phyloP scores from a whole-genome alignment of 345 rosid genomes.

The Rhodomyrtus tomentosa region DNA sequence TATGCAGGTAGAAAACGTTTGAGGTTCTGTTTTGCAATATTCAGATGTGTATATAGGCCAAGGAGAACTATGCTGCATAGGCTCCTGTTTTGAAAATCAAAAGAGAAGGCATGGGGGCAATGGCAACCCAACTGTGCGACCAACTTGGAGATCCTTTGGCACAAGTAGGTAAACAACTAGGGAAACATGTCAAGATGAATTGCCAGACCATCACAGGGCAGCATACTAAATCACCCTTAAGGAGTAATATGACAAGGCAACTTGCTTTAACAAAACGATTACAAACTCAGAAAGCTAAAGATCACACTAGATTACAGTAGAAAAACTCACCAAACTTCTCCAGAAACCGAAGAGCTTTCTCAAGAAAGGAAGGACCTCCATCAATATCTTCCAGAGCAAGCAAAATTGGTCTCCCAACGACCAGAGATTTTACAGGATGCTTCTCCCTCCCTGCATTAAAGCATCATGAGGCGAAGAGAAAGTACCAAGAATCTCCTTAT shows the following conservation, averaged over 20 bases:
- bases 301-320: neutral
- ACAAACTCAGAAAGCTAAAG: neutral
- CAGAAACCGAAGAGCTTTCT: conserved; percentile 94
- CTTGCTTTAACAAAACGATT: neutral
- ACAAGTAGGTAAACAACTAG: neutral
- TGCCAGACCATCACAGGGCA: neutral
- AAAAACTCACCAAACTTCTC: conserved; percentile 73
- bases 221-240: neutral
- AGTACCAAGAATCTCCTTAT: neutral
- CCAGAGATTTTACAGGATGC: conserved; percentile 83
- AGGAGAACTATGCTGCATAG: neutral
- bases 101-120: neutral
- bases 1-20: neutral
- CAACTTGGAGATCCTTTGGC: neutral
- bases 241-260: neutral
- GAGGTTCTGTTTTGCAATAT: neutral
- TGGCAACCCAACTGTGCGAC: neutral
- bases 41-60: neutral
- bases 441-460: conserved; percentile 76
- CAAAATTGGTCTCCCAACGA: conserved; percentile 97
- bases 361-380: conserved; percentile 97
- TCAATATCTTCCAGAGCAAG: conserved; percentile 99
- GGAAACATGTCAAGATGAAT: neutral
- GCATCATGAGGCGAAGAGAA: neutral
- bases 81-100: neutral